Evolutionary conservation across 2,329 filamentous ascomycete species (phyloP).

Genomic region (Trichoderma koningiopsis): DNA sequence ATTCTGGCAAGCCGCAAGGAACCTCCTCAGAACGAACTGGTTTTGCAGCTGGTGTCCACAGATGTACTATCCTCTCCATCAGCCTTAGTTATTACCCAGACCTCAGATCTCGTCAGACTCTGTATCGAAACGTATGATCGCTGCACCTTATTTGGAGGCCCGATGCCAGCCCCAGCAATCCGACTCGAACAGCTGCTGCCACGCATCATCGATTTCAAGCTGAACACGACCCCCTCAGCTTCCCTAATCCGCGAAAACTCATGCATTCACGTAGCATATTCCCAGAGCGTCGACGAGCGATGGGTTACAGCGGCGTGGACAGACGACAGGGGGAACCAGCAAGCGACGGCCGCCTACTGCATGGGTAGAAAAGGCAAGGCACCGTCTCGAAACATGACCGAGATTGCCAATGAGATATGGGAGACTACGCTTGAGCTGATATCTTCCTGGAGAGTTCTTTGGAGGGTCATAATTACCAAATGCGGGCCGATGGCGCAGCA

Average conservation of each 20-base stretch:
- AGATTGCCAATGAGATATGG: constrained; percentile 77
- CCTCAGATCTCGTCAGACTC: constrained; percentile 61
- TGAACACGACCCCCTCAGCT: constrained; percentile 66
- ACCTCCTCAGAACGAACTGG: constrained; percentile 62
- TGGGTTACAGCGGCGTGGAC: constrained; percentile 85
- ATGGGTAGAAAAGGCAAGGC: constrained; percentile 61
- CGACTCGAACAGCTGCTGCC: constrained; percentile 71
- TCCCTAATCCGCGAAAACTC: constrained; percentile 78
- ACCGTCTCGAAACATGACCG: constrained; percentile 56
- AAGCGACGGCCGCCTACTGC: constrained; percentile 74
- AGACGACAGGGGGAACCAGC: constrained; percentile 72
- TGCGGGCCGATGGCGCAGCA: constrained; percentile 67
- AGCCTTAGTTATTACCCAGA: constrained; percentile 63
- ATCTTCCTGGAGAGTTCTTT: constrained; percentile 68
- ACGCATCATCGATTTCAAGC: constrained; percentile 73
- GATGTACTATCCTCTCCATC: constrained; percentile 66
- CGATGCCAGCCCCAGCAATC: constrained; percentile 68
- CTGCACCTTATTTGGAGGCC: constrained; percentile 60
- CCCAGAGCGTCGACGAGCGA: constrained; percentile 70
- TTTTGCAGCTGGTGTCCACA: constrained; percentile 74
- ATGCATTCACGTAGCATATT: constrained; percentile 79
- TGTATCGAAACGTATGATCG: constrained; percentile 79
- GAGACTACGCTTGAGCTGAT: constrained; percentile 74
- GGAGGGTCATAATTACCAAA: constrained; percentile 76
- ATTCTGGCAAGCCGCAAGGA: constrained; percentile 46